These are phyloP conservation scores for Cronartium quercuum DNA, from an alignment of 1,284 basidiomycete genomes.

Conservation along the genomic window DNA sequence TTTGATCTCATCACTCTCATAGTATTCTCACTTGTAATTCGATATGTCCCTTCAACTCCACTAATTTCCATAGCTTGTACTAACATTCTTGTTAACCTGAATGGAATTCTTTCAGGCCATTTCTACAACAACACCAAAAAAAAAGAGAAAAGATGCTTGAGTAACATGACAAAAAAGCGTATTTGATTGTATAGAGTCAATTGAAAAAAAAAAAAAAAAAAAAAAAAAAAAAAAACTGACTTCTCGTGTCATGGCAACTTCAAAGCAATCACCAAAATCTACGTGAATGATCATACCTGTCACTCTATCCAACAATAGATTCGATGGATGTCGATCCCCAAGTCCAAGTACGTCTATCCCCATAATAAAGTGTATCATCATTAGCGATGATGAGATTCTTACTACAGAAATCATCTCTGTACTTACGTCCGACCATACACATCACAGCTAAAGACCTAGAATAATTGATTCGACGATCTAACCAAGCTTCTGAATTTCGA, in stretches of 20 bases:
- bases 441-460: constrained; percentile 91
- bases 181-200: not conserved
- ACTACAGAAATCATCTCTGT: not conserved
- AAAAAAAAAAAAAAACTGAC: constrained; percentile 11
- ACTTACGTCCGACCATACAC: constrained; percentile 61
- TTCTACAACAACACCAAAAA: constrained; percentile 92
- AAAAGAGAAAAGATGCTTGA: constrained; percentile 46
- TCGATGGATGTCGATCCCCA: constrained; percentile 97
- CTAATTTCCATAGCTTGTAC: constrained; percentile 97
- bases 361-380: not conserved
- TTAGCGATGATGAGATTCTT: not conserved
- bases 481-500: constrained; percentile 91
- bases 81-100: constrained; percentile 95
- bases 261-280: constrained; percentile 65
- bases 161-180: not conserved
- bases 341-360: constrained; percentile 78
- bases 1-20: constrained; percentile 95
- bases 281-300: constrained; percentile 96
- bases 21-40: constrained; percentile 90
- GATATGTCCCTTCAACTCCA: constrained; percentile 95
- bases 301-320: constrained; percentile 82
- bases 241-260: constrained; percentile 51
- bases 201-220: not conserved
- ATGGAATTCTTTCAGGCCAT: constrained; percentile 98
- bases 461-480: constrained; percentile 93